Base-by-base conservation (phyloP, 2,329 filamentous ascomycete genomes). In the Sporothrix pseudoabietina region DNA sequence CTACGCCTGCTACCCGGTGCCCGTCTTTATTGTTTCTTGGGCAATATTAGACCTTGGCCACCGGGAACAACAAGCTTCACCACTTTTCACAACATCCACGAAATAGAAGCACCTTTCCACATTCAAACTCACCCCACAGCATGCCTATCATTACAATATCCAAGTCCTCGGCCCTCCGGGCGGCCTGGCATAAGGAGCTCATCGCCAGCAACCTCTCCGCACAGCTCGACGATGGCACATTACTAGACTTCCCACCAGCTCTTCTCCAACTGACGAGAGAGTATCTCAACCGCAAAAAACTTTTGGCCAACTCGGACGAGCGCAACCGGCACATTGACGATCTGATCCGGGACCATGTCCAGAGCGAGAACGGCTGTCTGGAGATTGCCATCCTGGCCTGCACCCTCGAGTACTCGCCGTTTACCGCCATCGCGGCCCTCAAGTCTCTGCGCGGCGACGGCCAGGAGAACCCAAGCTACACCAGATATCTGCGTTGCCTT, bases 271-370 rank as follows among this genome's bases (percentile, higher is more conserved):
- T 70, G 26, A 75, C 73, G 10, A 66, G 39, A 32, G 71, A 65
- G 5, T 74, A 74, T 54, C 44, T 72, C 19, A 26, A 14, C 9
- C 71, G 63, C 10, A 74, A 73, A 35, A 71, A 49, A 7, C 26
- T 65, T 3, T 32, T 39, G 9, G 19, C 52, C n/a, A 44, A 41
- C 14, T 35, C 59, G 14, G 54, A 63, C 35, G 44, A 65, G 12
- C 69, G 71, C n/a, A 54, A 73, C 70, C 47, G 76, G 79, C 79
- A 86, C 57, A 73, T 78, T 44, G 12, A 76, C 71, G 73, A 76
- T 66, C 73, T 79, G 69, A 57, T 79, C 35, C 19, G 30, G 1
- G 75, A 76, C 14, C 74, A 76, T 47, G 52, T 71, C 19, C 35
- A 73, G 16, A 69, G 19, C n/a, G 49, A 73, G 1, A 14, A 54